Conservation (phyloP, 2,329 filamentous ascomycete species). For the Parasarocladium wereldwijsianum region DNA sequence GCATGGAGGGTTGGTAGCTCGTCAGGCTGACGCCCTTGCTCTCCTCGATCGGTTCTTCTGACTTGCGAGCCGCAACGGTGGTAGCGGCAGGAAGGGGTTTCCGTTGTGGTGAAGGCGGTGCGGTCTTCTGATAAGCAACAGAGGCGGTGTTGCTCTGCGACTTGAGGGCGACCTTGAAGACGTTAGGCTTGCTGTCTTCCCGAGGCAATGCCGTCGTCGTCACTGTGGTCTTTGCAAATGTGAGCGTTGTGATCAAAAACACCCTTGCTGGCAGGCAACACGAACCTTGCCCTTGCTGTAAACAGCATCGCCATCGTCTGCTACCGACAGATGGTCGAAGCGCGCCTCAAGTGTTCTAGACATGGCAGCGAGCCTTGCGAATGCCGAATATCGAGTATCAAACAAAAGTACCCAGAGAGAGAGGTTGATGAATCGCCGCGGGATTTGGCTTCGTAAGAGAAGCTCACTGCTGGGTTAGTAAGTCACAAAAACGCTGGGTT, state of each 20-base stretch:
- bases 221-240: constrained; percentile 11
- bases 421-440: background rate
- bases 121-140: constrained; percentile 38
- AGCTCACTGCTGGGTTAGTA: no score
- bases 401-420: background rate
- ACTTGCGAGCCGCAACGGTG: constrained; percentile 1
- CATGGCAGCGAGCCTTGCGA: no score
- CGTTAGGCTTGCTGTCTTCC: constrained; percentile 38
- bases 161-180: constrained; percentile 76
- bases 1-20: constrained; percentile 35
- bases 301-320: constrained; percentile 65
- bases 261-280: constrained; percentile 3
- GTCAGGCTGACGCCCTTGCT: constrained; percentile 35
- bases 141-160: constrained; percentile 58
- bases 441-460: no score
- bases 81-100: constrained; percentile 29
- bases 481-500: no score
- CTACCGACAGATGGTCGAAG: constrained; percentile 79
- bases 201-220: constrained; percentile 23
- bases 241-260: background rate
- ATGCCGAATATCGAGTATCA: no score
- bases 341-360: constrained; percentile 58
- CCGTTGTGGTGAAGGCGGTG: constrained; percentile 33
- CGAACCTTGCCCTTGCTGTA: constrained; percentile 68
- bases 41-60: constrained; percentile 22